Conservation (phyloP, 768 basidiomycete species). For the Hydnum rufescens region DNA sequence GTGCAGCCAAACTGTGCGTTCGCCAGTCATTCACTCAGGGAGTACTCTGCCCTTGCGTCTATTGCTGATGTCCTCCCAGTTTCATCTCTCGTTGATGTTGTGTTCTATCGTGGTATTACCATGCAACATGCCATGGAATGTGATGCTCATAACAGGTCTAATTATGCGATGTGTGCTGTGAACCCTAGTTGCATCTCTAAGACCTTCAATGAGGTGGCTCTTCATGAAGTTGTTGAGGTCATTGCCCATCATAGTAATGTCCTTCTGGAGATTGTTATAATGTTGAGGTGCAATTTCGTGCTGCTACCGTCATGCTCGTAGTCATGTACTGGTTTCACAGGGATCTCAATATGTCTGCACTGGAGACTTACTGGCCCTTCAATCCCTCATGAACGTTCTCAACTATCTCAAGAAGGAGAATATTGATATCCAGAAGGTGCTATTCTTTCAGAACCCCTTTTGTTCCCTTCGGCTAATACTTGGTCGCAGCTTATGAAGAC, state of each 20-base stretch:
- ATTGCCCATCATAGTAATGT: slow-evolving; percentile 62
- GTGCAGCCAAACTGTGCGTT: slow-evolving; percentile 85
- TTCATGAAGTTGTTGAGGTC: slow-evolving; percentile 91
- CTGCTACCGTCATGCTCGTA: neutral
- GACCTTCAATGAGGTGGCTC: slow-evolving; percentile 83
- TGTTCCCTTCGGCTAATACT: too few species aligned
- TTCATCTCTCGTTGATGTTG: slow-evolving; percentile 91
- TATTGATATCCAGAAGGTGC: slow-evolving; percentile 78
- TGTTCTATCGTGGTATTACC: slow-evolving; percentile 98
- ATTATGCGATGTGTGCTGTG: slow-evolving; percentile 99
- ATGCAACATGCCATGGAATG: slow-evolving; percentile 99
- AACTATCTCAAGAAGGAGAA: slow-evolving; percentile 95
- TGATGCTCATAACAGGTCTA: slow-evolving; percentile 77
- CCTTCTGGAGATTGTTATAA: slow-evolving; percentile 95
- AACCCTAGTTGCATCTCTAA: slow-evolving; percentile 90
- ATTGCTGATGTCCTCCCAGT: slow-evolving; percentile 94
- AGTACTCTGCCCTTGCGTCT: slow-evolving; percentile 94
- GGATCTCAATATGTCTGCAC: slow-evolving; percentile 99
- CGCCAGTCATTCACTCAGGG: slow-evolving; percentile 94
- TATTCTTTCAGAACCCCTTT: neutral
- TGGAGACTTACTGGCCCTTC: slow-evolving; percentile 82
- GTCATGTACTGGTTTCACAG: slow-evolving; percentile 22
- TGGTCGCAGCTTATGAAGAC: slow-evolving; percentile 66
- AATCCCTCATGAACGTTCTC: slow-evolving; percentile 86
- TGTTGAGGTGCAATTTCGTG: slow-evolving; percentile 41